Percentiles rank a stretch among this genome's conserved stretches.
phyloP scores from a whole-genome alignment of 2,329 filamentous ascomycete genomes.

The Incumbomyces delicatus region DNA sequence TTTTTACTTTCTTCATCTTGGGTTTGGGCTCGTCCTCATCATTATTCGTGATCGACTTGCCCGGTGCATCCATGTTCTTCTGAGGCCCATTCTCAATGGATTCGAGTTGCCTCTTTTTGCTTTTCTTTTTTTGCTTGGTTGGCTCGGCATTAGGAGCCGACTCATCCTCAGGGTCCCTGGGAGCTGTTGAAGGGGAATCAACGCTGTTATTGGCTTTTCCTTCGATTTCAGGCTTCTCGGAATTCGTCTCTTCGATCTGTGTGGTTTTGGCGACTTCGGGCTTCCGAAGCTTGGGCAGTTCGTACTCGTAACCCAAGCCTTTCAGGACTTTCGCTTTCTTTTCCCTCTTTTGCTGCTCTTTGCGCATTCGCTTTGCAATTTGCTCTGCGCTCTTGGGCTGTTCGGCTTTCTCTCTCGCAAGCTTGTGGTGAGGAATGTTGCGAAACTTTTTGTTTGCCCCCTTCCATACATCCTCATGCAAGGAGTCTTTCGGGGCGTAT shows the following conservation, averaged over 20 bases:
- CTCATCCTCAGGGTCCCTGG: constrained; percentile 22
- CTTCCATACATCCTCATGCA: constrained; percentile 77
- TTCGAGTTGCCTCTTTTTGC: neutral
- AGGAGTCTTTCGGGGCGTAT: constrained; percentile 61
- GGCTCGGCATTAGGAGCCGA: constrained; percentile 13
- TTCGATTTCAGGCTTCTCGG: constrained; percentile 10
- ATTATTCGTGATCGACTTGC: constrained; percentile 1
- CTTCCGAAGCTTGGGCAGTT: constrained; percentile 40
- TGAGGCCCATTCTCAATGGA: neutral
- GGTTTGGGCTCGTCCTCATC: constrained; percentile 17
- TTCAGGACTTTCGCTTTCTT: constrained; percentile 65
- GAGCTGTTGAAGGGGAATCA: constrained; percentile 23
- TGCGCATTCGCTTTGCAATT: constrained; percentile 68
- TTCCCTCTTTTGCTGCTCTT: constrained; percentile 61
- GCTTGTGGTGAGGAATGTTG: constrained; percentile 74
- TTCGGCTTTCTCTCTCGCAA: constrained; percentile 66
- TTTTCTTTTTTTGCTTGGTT: constrained; percentile 13
- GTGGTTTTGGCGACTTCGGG: neutral
- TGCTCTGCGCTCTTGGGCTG: constrained; percentile 56
- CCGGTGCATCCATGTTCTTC: constrained; percentile 7
- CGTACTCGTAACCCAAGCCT: constrained; percentile 73
- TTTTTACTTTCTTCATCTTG: constrained; percentile 1
- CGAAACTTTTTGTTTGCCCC: constrained; percentile 87
- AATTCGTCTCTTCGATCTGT: neutral
- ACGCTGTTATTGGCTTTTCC: constrained; percentile 22